These are phyloP conservation scores for Raphanus sativus DNA, from an alignment of 345 rosid species.

Conservation along the genomic window DNA sequence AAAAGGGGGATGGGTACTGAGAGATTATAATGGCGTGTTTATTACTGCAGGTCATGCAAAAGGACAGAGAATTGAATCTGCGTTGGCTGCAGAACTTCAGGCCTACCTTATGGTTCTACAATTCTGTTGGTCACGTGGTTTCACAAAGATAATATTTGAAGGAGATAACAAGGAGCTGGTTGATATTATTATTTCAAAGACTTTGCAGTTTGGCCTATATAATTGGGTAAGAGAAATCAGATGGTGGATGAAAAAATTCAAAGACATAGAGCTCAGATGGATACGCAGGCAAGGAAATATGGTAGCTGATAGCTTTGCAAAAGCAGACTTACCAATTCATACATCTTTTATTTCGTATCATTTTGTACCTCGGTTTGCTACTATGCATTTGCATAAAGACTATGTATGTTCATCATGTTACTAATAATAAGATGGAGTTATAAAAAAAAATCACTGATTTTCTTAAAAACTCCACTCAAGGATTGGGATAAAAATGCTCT, in stretches of 20 bases:
- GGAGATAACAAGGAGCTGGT: neutral
- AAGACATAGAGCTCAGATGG: neutral
- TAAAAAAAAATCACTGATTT: too few relatives aligned
- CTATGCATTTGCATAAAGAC: neutral
- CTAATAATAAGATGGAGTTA: neutral
- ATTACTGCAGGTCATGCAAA: too few relatives aligned
- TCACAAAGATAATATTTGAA: neutral
- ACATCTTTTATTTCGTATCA: neutral
- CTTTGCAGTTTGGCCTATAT: neutral
- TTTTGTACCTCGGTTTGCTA: neutral
- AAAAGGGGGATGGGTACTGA: too few relatives aligned
- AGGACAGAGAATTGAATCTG: neutral
- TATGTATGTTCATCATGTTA: neutral
- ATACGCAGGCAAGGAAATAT: neutral
- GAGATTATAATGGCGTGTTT: too few relatives aligned
- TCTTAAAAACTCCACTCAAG: too few relatives aligned
- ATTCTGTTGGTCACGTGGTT: neutral
- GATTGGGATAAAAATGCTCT: too few relatives aligned
- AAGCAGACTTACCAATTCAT: neutral
- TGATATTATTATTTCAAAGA: neutral
- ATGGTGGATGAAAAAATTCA: neutral
- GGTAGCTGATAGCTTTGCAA: neutral
- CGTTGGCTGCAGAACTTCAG: neutral
- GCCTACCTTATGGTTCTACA: too few relatives aligned
- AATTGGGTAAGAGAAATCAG: neutral